Percentiles rank a stretch among this genome's conserved stretches.
phyloP scores from a whole-genome alignment of 2,329 filamentous ascomycete genomes.

The Trichoderma sp. region DNA sequence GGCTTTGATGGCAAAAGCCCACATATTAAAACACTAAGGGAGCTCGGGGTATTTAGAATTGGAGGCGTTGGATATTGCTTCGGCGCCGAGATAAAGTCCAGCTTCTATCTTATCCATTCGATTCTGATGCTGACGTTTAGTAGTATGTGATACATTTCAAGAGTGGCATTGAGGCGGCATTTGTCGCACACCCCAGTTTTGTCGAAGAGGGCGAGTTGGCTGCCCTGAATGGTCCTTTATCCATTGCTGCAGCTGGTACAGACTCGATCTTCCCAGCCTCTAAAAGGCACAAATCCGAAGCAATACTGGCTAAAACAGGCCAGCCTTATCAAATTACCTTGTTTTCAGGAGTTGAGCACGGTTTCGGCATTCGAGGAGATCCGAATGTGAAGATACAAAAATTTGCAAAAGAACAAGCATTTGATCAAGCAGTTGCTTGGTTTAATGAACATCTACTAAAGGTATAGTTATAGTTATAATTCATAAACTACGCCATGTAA shows the following conservation, averaged over 20 bases:
- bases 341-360: neutral
- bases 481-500: no score
- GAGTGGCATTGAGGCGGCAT: neutral
- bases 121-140: neutral
- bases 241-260: neutral
- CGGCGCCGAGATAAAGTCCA: neutral
- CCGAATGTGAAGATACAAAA: neutral
- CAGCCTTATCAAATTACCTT: neutral
- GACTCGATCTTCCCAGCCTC: neutral
- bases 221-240: neutral
- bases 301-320: neutral
- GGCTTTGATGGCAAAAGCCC: neutral
- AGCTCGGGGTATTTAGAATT: neutral
- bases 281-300: neutral
- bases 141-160: neutral
- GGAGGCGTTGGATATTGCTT: neutral
- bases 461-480: no score
- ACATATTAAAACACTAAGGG: neutral
- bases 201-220: neutral
- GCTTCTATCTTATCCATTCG: neutral
- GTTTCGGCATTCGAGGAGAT: neutral
- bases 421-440: neutral
- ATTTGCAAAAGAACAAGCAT: neutral
- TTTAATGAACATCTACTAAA: neutral
- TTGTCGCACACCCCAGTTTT: neutral